Base-by-base conservation (phyloP, 2,329 filamentous ascomycete genomes). In the Aureobasidium sp. region DNA sequence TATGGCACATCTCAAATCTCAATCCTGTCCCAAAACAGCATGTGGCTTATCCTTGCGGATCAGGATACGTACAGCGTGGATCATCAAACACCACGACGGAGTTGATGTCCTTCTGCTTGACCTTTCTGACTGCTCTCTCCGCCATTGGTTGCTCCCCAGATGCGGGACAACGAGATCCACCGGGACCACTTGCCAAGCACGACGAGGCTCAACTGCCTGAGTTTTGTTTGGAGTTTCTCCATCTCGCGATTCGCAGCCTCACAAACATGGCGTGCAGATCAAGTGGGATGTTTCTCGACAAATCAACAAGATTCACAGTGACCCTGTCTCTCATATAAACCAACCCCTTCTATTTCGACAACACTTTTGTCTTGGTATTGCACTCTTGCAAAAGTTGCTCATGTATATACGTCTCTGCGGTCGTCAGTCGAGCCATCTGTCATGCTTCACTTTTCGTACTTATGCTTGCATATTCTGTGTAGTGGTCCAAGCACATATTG, bases 81-180 rank as follows among this genome's bases (percentile, higher is more conserved):
- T 48, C 45, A 48, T 6, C 29, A 10, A 5, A 44, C 21, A 4
- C 11, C 8, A 44, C 45, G 27, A 48, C 45, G 45, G 45, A 48
- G 45, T 48, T 50, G 16, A 36, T 50, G 32, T 50, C 47, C 47
- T 50, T n/a, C 30, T 50, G 21, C 14, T 14, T 5, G 10, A 16
- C 8, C 25, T 21, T 16, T 34, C 16, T 30, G 14, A 2, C 27
- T 48, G 11, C 9, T 30, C 47, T 14, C 30, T 50, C 47, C 30
- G 47, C 47, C 30, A 50, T 50, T 50, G 47, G 32, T 32, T 48
- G 45, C 47, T 50, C 49, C 49, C 49, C 49, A 51, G 49, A 51
- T 39, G 13, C 34, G 49, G 32, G 49, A 39, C 14, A 11, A 51
- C 30, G 13, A 51, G 49, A 51, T 51, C 49, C 34, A 37, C 34